A percentile compares a stretch with the other conserved stretches of the same genome.
Conservation (phyloP, 108 stramenopile species). For the Thalassiosira profunda region DNA sequence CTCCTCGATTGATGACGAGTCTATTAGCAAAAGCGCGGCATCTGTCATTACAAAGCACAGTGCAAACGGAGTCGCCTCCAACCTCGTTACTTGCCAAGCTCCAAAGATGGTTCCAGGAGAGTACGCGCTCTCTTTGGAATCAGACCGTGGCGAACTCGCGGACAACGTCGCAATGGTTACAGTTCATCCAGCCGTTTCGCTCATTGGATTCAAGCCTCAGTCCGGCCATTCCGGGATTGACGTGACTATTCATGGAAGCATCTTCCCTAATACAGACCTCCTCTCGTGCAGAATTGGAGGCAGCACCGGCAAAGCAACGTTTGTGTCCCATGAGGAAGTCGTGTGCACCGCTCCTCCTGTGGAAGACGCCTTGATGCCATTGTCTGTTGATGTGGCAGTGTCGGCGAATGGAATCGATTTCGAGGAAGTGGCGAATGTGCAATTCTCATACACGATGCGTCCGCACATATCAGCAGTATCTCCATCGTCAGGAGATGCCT, state of each 20-base stretch:
- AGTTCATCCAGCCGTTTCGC: constrained; percentile 4
- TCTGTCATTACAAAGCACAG: too few species aligned
- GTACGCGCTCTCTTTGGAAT: neutral
- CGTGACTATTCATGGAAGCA: neutral
- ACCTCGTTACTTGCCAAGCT: neutral
- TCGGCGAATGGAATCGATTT: constrained; percentile 7
- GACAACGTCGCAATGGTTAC: neutral
- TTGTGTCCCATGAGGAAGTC: neutral
- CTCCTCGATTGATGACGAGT: too few species aligned
- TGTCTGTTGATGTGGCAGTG: neutral
- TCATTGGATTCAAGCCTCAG: neutral
- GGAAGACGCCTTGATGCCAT: neutral
- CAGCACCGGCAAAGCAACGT: neutral
- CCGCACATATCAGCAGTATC: neutral
- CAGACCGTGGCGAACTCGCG: neutral
- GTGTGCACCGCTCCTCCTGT: neutral
- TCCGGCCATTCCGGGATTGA: neutral
- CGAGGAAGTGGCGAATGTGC: neutral
- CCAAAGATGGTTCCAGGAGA: neutral
- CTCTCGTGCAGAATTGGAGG: constrained; percentile 1
- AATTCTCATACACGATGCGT: neutral
- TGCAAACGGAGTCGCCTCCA: too few species aligned
- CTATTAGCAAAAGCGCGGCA: too few species aligned
- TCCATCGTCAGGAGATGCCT: neutral
- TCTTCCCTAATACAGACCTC: constrained; percentile 1